These are phyloP conservation scores for Eucalyptus cladocalyx DNA, from an alignment of 345 rosid species.

Conservation along the genomic window DNA sequence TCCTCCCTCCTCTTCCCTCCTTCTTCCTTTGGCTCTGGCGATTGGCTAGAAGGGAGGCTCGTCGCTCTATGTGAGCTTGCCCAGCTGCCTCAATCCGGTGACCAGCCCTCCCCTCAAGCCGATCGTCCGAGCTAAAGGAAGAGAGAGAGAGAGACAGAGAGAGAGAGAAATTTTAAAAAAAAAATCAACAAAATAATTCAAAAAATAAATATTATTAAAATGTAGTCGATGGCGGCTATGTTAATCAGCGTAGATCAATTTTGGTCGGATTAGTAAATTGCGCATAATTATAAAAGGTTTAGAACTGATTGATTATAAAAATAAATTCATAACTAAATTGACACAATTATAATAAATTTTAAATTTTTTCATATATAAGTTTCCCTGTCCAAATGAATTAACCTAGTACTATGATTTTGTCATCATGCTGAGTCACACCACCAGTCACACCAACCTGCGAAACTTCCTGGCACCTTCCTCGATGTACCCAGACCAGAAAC, in stretches of 20 bases:
- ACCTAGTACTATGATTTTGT: background rate
- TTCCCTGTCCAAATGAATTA: background rate
- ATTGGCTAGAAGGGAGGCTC: too few relatives aligned
- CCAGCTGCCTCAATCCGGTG: fast-evolving
- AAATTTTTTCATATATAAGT: too few relatives aligned
- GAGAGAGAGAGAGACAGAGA: too few relatives aligned
- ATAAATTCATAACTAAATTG: fast-evolving
- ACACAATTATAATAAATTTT: fast-evolving
- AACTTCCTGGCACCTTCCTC: background rate
- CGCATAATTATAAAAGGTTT: fast-evolving
- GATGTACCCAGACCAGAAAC: background rate
- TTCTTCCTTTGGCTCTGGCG: too few relatives aligned
- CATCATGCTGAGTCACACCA: background rate
- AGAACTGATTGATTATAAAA: too few relatives aligned
- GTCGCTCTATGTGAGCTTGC: too few relatives aligned
- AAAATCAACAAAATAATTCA: too few relatives aligned
- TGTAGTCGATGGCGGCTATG: fast-evolving
- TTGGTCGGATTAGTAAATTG: too few relatives aligned
- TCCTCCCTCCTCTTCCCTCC: too few relatives aligned
- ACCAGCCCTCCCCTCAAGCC: too few relatives aligned
- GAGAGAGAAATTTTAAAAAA: fast-evolving
- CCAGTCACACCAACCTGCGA: background rate
- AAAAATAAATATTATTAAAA: too few relatives aligned
- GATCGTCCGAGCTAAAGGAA: fast-evolving
- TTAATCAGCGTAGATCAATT: fast-evolving